phyloP scores from a whole-genome alignment of 23 red algal genomes.

The Chondrus crispus region DNA sequence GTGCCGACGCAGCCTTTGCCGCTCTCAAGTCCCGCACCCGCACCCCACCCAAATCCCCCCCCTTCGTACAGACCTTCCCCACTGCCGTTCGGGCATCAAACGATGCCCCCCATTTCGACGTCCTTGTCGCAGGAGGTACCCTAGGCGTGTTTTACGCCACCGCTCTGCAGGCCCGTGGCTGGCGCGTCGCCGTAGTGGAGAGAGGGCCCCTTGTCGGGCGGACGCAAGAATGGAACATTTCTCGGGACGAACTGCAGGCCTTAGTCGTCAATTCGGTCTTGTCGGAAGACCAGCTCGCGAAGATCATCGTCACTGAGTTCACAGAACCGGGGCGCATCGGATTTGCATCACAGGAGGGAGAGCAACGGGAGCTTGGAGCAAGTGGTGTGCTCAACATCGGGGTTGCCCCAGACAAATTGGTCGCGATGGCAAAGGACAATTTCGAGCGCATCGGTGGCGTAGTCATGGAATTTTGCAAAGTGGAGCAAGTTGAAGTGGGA shows the following conservation, averaged over 20 bases:
- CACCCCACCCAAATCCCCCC: not conserved
- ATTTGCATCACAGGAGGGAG: constrained; percentile 24
- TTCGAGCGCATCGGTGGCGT: constrained; percentile 60
- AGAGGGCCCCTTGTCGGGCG: constrained; percentile 66
- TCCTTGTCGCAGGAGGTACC: constrained; percentile 77
- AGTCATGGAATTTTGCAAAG: constrained; percentile 49
- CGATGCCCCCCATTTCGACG: constrained; percentile 37
- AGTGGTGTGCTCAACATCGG: constrained; percentile 77
- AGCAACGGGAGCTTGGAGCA: not conserved
- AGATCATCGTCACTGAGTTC: constrained; percentile 56
- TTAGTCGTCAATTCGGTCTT: constrained; percentile 53
- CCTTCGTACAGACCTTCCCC: not conserved
- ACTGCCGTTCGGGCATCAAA: not conserved
- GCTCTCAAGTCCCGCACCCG: not conserved
- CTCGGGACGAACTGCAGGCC: constrained; percentile 60
- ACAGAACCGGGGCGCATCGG: constrained; percentile 65
- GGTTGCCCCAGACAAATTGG: constrained; percentile 63
- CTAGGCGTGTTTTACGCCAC: constrained; percentile 83
- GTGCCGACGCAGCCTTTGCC: constrained; percentile 1
- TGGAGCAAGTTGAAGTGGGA: constrained; percentile 17
- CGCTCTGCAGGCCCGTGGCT: constrained; percentile 60
- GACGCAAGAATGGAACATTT: constrained; percentile 90
- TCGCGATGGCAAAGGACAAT: constrained; percentile 13
- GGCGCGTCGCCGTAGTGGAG: constrained; percentile 74
- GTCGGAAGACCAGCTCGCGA: constrained; percentile 40